Conservation (phyloP, 495 filamentous ascomycete genomes). For the Chaetomium cochliodes region DNA sequence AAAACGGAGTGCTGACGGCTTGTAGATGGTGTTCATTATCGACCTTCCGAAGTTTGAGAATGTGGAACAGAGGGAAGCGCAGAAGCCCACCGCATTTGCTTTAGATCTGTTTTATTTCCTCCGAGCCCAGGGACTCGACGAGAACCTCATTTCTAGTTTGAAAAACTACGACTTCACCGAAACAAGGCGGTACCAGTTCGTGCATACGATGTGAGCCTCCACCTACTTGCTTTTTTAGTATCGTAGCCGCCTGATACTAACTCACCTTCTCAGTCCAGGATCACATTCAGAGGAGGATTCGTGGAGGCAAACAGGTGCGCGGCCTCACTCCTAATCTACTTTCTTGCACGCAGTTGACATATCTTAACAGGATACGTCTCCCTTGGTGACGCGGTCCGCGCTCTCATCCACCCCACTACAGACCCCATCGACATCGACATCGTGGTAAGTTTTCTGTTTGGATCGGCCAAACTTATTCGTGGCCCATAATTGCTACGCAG, state of each 20-base stretch:
- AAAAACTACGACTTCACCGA: conserved; percentile 71
- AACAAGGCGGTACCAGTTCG: conserved; percentile 68
- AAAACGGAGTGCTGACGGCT: conserved; percentile 11
- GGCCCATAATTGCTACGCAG: neutral
- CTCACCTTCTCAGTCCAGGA: conserved; percentile 41
- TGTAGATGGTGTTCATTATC: conserved; percentile 72
- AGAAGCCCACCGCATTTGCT: conserved; percentile 60
- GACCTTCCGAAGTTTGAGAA: conserved; percentile 65
- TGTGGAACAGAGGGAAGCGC: conserved; percentile 28
- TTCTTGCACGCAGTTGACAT: neutral
- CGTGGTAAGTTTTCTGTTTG: conserved; percentile 43
- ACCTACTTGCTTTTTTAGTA: too few species aligned
- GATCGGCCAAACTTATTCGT: neutral
- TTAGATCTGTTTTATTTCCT: conserved; percentile 71
- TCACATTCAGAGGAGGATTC: conserved; percentile 50
- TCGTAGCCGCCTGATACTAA: conserved; percentile 3
- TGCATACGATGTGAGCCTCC: conserved; percentile 65
- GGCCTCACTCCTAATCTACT: neutral
- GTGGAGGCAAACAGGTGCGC: conserved; percentile 61
- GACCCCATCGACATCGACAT: conserved; percentile 58
- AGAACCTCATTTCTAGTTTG: conserved; percentile 57
- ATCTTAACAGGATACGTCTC: conserved; percentile 56
- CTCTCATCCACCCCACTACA: conserved; percentile 53
- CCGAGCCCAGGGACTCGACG: conserved; percentile 61
- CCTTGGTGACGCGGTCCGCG: conserved; percentile 58